Base-by-base conservation (phyloP, 2,329 filamentous ascomycete genomes). In the Golovinomyces cichoracearum region DNA sequence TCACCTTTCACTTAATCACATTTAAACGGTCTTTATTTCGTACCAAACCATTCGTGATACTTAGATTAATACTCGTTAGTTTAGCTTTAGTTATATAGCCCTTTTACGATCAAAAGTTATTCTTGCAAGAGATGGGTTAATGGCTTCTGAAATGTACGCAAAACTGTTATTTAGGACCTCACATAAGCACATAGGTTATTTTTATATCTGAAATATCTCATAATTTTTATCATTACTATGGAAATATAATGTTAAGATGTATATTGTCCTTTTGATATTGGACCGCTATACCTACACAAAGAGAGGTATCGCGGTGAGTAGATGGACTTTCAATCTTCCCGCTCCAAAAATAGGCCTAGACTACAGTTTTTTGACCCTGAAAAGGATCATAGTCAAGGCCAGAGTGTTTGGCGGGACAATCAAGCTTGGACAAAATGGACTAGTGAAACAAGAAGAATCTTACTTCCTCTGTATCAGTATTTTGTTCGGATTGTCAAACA, bases 271-370 rank as follows among this genome's bases (percentile, higher is more conserved):
- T 63, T 66, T 69, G 70, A 68, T 63, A 78, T 4, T 81, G 79
- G 80, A 83, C 77, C 78, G 68, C 71, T 64, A 68, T 70, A 70
- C 67, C 73, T 74, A 80, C 60, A 59, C 56, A 56, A 60, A 59
- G 61, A 62, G 65, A 67, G 66, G 69, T 69, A 70, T 67, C 67
- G 72, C 70, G 76, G 76, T 82, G 78, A 83, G 78, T 82, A 76
- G 65, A 63, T 63, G 69, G 70, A 62, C 66, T 56, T 50, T 57
- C 76, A 65, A 55, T 85, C 74, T 85, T 71, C 79, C 80, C 83
- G 67, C 71, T 71, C 73, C 74, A 74, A 83, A 83, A 83, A 83
- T 83, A 80, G 79, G 80, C 74, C 76, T 69, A 71, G 67, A 76
- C 77, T 78, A 84, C 68, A 65, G 74, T 58, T 57, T 58, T 61